Conservation (phyloP, 306 rosid species). For the Casuarina glauca region DNA sequence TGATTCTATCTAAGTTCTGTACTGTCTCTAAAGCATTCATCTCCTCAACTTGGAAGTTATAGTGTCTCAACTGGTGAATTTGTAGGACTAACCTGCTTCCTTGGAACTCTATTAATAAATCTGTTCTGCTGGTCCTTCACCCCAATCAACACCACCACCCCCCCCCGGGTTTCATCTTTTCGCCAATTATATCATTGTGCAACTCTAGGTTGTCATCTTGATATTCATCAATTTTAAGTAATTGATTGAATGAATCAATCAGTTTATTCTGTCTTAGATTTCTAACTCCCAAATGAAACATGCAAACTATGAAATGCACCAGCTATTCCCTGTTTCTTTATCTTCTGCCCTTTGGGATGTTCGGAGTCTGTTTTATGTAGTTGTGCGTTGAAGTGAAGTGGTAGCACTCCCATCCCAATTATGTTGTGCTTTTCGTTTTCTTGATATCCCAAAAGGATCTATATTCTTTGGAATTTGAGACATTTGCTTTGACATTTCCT, state of each 20-base stretch:
- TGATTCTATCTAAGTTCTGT: background rate
- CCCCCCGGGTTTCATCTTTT: background rate
- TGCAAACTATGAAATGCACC: background rate
- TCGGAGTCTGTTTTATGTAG: background rate
- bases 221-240: background rate
- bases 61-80: background rate
- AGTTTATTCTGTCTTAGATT: background rate
- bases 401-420: background rate
- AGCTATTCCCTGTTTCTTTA: background rate
- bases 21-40: background rate
- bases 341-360: background rate
- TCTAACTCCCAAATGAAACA: background rate
- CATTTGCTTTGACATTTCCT: background rate
- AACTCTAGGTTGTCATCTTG: background rate
- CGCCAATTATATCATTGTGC: background rate
- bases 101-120: background rate
- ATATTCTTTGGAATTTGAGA: background rate
- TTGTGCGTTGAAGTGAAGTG: background rate
- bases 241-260: background rate
- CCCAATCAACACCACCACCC: too few relatives aligned
- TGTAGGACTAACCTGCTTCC: background rate
- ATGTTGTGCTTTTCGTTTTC: background rate
- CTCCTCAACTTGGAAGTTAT: slow-evolving; percentile 5
- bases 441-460: too few relatives aligned
- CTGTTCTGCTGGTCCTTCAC: background rate